Evolutionary conservation across 345 rosid species (phyloP).

Genomic region (Citrus reticulata): DNA sequence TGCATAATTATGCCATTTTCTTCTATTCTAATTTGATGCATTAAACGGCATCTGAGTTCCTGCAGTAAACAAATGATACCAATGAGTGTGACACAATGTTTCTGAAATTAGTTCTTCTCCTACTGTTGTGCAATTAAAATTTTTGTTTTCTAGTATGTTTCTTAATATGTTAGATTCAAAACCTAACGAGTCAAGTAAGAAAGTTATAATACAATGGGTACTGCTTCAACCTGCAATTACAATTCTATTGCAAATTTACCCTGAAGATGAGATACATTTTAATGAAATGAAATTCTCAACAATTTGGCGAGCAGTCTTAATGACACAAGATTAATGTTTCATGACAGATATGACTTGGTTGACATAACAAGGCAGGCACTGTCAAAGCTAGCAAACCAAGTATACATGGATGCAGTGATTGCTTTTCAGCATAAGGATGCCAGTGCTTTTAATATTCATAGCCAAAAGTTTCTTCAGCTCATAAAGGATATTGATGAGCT

Average conservation of each 20-base stretch:
- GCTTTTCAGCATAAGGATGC: constrained; percentile 56
- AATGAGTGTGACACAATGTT: background rate
- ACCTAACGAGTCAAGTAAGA: background rate
- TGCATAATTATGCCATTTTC: background rate
- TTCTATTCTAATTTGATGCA: background rate
- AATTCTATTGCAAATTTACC: background rate
- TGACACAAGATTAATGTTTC: constrained; percentile 1
- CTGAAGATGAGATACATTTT: background rate
- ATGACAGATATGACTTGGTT: constrained; percentile 82
- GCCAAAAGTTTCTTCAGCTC: constrained; percentile 58
- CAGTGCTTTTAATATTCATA: constrained; percentile 34
- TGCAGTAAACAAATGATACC: background rate
- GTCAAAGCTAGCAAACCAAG: constrained; percentile 85
- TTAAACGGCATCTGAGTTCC: background rate
- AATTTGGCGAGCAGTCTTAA: background rate
- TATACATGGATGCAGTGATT: constrained; percentile 56
- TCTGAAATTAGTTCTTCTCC: background rate
- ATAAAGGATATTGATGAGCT: constrained; percentile 69
- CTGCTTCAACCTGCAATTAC: background rate
- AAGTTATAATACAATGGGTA: background rate
- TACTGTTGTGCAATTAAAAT: background rate
- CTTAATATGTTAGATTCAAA: background rate
- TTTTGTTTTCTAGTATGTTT: background rate
- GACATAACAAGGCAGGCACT: constrained; percentile 89
- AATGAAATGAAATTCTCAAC: background rate